phyloP scores from a whole-genome alignment of 2,329 filamentous ascomycete genomes.

The Aspergillus uvarum region DNA sequence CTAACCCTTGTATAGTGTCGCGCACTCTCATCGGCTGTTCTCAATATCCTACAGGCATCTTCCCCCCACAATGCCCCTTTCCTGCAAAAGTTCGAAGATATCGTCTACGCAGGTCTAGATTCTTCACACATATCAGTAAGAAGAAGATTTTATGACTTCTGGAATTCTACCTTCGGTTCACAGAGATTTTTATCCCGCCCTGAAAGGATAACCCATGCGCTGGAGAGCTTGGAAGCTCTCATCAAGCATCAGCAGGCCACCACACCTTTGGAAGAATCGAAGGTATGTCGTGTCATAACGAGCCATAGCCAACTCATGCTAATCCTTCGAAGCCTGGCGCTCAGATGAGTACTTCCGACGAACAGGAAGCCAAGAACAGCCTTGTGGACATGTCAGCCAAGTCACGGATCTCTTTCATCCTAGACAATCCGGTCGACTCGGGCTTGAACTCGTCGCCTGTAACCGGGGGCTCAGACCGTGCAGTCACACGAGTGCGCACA shows the following conservation, averaged over 20 bases:
- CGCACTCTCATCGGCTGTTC: conserved; percentile 31
- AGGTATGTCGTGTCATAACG: background rate
- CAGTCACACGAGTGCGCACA: conserved; percentile 26
- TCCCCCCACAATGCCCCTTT: conserved; percentile 26
- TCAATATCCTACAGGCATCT: conserved; percentile 33
- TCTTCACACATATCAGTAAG: conserved; percentile 53
- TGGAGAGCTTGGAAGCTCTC: conserved; percentile 61
- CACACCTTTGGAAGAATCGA: conserved; percentile 39
- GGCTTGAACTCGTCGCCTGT: conserved; percentile 33
- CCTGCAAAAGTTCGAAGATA: conserved; percentile 53
- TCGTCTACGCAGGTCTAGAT: conserved; percentile 55
- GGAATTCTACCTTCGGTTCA: conserved; percentile 69
- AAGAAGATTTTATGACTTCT: conserved; percentile 57
- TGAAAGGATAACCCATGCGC: conserved; percentile 58
- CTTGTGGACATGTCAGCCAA: conserved; percentile 12
- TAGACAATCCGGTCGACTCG: conserved; percentile 16
- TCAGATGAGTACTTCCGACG: background rate
- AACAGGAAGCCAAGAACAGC: background rate
- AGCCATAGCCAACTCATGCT: background rate
- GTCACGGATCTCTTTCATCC: conserved; percentile 17
- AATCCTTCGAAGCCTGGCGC: conserved; percentile 1
- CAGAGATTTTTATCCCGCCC: conserved; percentile 65
- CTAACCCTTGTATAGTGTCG: conserved; percentile 34
- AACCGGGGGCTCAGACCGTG: conserved; percentile 17
- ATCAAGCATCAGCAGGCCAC: conserved; percentile 53